A percentile compares a stretch with the other conserved stretches of the same genome.
Conservation (phyloP, 106 monocot genomes). For the Gastrodia elata region DNA sequence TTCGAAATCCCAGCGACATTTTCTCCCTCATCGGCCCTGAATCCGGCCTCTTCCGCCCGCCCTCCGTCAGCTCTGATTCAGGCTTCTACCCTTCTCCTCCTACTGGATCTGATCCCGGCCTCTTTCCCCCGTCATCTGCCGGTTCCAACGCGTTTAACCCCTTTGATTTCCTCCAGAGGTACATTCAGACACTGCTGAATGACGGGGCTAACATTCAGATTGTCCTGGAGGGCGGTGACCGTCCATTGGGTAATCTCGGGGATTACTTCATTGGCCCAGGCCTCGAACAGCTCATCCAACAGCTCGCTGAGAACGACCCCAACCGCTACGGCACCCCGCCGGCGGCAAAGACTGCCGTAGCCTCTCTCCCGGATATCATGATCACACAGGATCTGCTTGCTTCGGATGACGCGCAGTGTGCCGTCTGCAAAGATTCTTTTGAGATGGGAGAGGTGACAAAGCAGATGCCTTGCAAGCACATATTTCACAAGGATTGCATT, state of each 20-base stretch:
- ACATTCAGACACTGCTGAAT: constrained; percentile 28
- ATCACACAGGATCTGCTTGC: constrained; percentile 30
- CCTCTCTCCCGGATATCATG: constrained; percentile 39
- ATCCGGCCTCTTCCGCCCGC: constrained; percentile 3
- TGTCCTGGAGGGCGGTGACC: constrained; percentile 61
- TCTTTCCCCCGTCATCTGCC: constrained; percentile 11
- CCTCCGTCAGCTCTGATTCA: not conserved
- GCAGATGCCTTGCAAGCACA: constrained; percentile 88
- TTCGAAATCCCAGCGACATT: constrained; percentile 25
- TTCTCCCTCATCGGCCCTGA: constrained; percentile 18
- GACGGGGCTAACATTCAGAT: constrained; percentile 76
- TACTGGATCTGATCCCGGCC: not conserved
- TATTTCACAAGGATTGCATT: constrained; percentile 82
- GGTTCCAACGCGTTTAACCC: constrained; percentile 31
- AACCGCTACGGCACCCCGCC: constrained; percentile 90
- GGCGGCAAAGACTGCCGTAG: constrained; percentile 57
- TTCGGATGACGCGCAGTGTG: constrained; percentile 62
- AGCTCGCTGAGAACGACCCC: constrained; percentile 85
- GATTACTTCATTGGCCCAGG: constrained; percentile 86
- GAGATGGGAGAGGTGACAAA: constrained; percentile 54
- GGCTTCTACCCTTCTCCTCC: constrained; percentile 8
- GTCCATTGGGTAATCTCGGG: constrained; percentile 57
- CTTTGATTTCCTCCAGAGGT: constrained; percentile 34
- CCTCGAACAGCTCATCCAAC: constrained; percentile 79
- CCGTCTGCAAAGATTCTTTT: constrained; percentile 86